phyloP scores from a whole-genome alignment of 192 early-diverging fungal species.

The Coemansia umbellata region DNA sequence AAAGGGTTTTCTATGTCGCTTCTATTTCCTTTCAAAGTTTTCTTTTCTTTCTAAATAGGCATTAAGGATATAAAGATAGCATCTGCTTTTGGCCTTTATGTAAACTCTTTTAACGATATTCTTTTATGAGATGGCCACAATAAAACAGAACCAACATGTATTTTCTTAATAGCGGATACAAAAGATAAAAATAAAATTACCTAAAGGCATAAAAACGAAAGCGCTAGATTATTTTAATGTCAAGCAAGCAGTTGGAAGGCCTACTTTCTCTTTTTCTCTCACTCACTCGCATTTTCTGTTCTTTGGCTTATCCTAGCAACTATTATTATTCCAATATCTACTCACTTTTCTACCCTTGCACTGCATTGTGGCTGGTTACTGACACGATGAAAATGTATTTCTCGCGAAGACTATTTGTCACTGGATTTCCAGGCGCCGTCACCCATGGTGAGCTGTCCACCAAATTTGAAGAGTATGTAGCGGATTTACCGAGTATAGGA shows the following conservation, averaged over 20 bases:
- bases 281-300: neutral
- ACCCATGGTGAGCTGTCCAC: constrained; percentile 27
- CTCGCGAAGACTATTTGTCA: constrained; percentile 31
- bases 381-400: constrained; percentile 18
- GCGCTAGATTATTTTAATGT: neutral
- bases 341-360: neutral
- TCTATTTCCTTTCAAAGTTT: no score
- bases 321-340: neutral
- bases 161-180: no score
- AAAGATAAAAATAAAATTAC: no score
- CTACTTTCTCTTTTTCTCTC: neutral
- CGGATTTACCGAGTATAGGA: neutral
- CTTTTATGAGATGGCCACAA: no score
- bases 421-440: constrained; percentile 28
- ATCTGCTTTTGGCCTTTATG: no score
- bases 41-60: no score
- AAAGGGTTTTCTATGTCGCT: no score
- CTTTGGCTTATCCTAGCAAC: neutral
- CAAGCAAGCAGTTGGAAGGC: neutral
- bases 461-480: constrained; percentile 47
- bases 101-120: no score
- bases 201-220: no score
- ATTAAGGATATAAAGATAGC: no score
- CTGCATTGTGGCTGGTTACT: no score
- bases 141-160: no score